Percentiles rank a stretch among this genome's conserved stretches.
These are phyloP conservation scores for Colletotrichum viniferum DNA, from an alignment of 2,329 filamentous ascomycete genomes.

Conservation along the genomic window DNA sequence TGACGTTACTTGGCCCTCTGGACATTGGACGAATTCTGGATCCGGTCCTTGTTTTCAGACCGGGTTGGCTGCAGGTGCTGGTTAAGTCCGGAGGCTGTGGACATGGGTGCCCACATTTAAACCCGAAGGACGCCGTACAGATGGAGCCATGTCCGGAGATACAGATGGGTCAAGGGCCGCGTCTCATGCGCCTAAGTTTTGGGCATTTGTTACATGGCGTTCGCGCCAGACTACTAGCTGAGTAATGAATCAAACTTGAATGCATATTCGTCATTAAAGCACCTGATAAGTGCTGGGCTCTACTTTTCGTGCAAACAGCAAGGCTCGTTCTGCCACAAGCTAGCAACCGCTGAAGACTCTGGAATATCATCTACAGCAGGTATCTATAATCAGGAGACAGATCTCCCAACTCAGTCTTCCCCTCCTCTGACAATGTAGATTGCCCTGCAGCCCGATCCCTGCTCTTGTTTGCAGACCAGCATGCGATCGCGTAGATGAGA, in stretches of 20 bases:
- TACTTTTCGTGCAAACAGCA: neutral
- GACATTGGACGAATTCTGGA: neutral
- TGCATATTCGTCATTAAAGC: neutral
- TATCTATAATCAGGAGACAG: constrained; percentile 65
- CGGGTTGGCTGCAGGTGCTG: neutral
- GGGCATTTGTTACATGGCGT: neutral
- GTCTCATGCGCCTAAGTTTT: neutral
- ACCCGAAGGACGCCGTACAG: neutral
- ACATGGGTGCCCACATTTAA: neutral
- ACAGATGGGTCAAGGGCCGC: neutral
- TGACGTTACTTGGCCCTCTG: neutral
- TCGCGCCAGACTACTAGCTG: neutral
- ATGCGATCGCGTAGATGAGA: constrained; percentile 62
- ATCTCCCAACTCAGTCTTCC: constrained; percentile 66
- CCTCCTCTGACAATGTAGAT: constrained; percentile 57
- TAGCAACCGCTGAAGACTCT: neutral
- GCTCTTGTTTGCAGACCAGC: constrained; percentile 64
- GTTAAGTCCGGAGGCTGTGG: neutral
- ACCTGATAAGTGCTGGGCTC: rapidly evolving
- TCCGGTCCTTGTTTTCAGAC: neutral
- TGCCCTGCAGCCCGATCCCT: constrained; percentile 55
- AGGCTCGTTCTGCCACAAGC: neutral
- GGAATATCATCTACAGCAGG: constrained; percentile 41
- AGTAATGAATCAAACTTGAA: neutral
- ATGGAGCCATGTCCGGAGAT: neutral